phyloP scores from a whole-genome alignment of 345 rosid genomes.

The Mangifera indica region DNA sequence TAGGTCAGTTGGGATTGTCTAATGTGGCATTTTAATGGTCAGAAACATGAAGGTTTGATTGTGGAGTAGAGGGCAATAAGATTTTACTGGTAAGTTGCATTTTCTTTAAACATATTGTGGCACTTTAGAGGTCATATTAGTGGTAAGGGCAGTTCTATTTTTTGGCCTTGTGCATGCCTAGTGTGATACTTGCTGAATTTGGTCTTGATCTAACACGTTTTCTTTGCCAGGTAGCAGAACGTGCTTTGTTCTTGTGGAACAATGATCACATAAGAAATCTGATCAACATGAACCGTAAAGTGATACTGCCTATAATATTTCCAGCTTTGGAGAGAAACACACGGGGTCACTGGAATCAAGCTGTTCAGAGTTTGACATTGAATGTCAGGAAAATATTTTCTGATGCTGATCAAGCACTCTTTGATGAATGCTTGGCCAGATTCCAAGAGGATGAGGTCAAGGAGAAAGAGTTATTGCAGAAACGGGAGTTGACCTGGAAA shows the following conservation, averaged over 20 bases:
- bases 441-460: slow-evolving; percentile 56
- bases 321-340: slow-evolving; percentile 61
- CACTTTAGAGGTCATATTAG: too few species aligned
- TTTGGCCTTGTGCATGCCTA: background rate
- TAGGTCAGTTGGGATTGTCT: too few species aligned
- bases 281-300: slow-evolving; percentile 43
- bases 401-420: slow-evolving; percentile 54
- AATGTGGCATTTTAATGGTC: too few species aligned
- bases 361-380: slow-evolving; percentile 60
- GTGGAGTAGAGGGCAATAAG: too few species aligned
- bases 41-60: too few species aligned
- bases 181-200: background rate
- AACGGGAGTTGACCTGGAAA: slow-evolving; percentile 61
- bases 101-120: too few species aligned
- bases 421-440: slow-evolving; percentile 63
- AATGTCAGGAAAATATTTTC: slow-evolving; percentile 56
- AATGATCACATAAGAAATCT: slow-evolving; percentile 58
- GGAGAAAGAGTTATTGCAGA: slow-evolving; percentile 42
- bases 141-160: too few species aligned
- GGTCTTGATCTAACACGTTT: slow-evolving; percentile 6
- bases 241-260: slow-evolving; percentile 62
- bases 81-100: too few species aligned
- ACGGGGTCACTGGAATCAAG: slow-evolving; percentile 58
- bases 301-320: slow-evolving; percentile 55
- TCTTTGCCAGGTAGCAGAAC: slow-evolving; percentile 54